These are phyloP conservation scores for Neonectria faginata DNA, from an alignment of 2,329 filamentous ascomycete genomes.

Conservation along the genomic window DNA sequence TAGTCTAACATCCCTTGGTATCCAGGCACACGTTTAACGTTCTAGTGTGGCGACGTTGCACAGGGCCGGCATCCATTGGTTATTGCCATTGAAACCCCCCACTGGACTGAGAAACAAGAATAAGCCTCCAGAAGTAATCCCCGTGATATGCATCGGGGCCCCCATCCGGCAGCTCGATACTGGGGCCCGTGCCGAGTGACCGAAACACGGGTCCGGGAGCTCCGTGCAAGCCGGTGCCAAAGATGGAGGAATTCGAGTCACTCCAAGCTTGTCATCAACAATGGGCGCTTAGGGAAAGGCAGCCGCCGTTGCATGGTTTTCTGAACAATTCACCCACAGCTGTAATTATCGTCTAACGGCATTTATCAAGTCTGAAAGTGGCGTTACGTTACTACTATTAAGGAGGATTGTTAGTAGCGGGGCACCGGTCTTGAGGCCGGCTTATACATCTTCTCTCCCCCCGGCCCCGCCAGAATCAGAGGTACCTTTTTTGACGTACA, in stretches of 20 bases:
- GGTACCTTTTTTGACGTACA: slow-evolving; percentile 11
- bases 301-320: neutral
- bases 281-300: neutral
- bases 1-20: neutral
- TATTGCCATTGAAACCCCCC: neutral
- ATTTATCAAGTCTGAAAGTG: neutral
- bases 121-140: neutral
- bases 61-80: neutral
- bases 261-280: neutral
- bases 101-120: neutral
- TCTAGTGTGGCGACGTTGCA: neutral
- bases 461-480: slow-evolving; percentile 5
- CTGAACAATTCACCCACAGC: neutral
- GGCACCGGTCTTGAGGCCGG: slow-evolving; percentile 2
- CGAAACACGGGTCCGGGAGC: neutral
- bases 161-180: neutral
- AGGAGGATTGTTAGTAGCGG: neutral
- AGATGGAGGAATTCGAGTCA: neutral
- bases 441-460: slow-evolving; percentile 3
- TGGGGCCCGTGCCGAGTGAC: neutral
- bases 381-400: neutral
- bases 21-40: neutral
- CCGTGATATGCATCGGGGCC: neutral
- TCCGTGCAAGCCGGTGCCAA: neutral
- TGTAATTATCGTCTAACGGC: neutral